These are phyloP conservation scores for Suhomyces canberraensis DNA, from an alignment of 805 yeast genomes.

Conservation along the genomic window DNA sequence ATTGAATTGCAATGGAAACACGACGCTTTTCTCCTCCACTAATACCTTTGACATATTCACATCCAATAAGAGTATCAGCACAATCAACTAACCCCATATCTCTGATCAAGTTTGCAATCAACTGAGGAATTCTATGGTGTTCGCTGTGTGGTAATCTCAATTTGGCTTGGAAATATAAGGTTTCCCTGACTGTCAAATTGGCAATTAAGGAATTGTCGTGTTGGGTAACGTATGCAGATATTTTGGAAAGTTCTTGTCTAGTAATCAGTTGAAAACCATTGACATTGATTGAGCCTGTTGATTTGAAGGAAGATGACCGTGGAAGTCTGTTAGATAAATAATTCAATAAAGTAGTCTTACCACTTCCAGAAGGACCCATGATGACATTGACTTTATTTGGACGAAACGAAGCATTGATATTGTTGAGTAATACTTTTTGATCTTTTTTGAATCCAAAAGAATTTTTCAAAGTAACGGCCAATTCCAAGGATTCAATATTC, in stretches of 20 bases:
- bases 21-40: slow-evolving; percentile 68
- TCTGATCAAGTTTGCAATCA: slow-evolving; percentile 57
- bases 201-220: slow-evolving; percentile 73
- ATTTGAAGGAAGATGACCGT: slow-evolving; percentile 16
- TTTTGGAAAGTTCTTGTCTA: slow-evolving; percentile 21
- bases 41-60: slow-evolving; percentile 37
- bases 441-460: slow-evolving; percentile 1
- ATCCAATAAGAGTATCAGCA: slow-evolving; percentile 59
- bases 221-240: slow-evolving; percentile 77
- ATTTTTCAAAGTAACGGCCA: slow-evolving; percentile 6
- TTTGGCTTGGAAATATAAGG: slow-evolving; percentile 67
- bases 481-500: slow-evolving; percentile 5
- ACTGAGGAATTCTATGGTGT: slow-evolving; percentile 39
- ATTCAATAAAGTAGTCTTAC: slow-evolving; percentile 68
- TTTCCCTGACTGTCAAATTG: slow-evolving; percentile 73
- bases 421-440: slow-evolving; percentile 25
- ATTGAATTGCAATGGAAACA: slow-evolving; percentile 76
- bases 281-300: slow-evolving; percentile 25
- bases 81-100: slow-evolving; percentile 70
- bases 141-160: slow-evolving; percentile 57
- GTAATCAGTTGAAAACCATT: slow-evolving; percentile 25
- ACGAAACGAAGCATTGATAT: slow-evolving; percentile 49
- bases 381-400: slow-evolving; percentile 64
- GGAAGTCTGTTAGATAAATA: slow-evolving; percentile 56
- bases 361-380: slow-evolving; percentile 82